Evolutionary conservation across 2,329 filamentous ascomycete species (phyloP).

Genomic region (Aureobasidium lini): DNA sequence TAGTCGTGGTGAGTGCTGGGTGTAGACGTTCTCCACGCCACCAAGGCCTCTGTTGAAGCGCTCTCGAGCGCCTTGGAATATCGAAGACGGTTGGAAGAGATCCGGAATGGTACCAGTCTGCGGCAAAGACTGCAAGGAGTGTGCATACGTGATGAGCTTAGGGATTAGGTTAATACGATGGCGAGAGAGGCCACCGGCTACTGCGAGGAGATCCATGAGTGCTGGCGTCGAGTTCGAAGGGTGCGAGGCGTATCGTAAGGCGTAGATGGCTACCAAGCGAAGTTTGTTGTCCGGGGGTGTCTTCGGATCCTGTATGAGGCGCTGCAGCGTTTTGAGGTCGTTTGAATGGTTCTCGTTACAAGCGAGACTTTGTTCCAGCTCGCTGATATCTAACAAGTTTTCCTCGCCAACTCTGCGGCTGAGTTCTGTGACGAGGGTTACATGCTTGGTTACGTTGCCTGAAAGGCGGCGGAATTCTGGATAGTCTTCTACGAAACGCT

Average conservation of each 20-base stretch:
- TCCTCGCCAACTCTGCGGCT: conserved; percentile 81
- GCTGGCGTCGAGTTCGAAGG: conserved; percentile 76
- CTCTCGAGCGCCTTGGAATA: conserved; percentile 81
- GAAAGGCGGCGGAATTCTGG: conserved; percentile 96
- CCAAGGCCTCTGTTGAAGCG: conserved; percentile 84
- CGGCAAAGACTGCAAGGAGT: conserved; percentile 64
- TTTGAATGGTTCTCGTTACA: conserved; percentile 92
- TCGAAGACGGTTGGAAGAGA: conserved; percentile 82
- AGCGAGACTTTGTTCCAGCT: conserved; percentile 91
- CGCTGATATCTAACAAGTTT: conserved; percentile 87
- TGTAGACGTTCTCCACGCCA: conserved; percentile 98
- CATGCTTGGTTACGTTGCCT: conserved; percentile 97
- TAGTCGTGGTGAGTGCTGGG: conserved; percentile 84
- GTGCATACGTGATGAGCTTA: conserved; percentile 77
- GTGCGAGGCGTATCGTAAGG: conserved; percentile 82
- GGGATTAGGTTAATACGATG: conserved; percentile 71
- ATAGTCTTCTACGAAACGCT: conserved; percentile 97
- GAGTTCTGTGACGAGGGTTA: conserved; percentile 88
- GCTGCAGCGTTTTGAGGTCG: conserved; percentile 89
- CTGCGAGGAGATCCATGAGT: conserved; percentile 76
- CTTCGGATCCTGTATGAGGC: conserved; percentile 69
- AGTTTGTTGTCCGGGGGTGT: conserved; percentile 80
- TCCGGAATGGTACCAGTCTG: conserved; percentile 74
- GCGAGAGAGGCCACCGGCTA: conserved; percentile 71
- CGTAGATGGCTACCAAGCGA: conserved; percentile 86